Base-by-base conservation (phyloP, 2,329 filamentous ascomycete genomes). In the Neonectria coccinea region DNA sequence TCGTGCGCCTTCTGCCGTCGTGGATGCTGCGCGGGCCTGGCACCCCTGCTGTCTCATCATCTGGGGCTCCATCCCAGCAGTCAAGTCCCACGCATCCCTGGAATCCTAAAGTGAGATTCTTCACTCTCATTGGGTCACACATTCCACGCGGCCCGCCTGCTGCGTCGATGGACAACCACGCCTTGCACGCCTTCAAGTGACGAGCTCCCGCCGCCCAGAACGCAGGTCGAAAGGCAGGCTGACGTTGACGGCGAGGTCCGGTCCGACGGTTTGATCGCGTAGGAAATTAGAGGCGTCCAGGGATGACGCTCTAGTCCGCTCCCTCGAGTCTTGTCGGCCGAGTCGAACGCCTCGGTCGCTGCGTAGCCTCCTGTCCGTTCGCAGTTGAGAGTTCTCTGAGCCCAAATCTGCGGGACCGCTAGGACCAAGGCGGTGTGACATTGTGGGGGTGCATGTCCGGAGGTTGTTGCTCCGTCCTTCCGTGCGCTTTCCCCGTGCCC, bases 171-270 rank as follows among this genome's bases (percentile, higher is more conserved):
- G 16, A 41, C 50, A 48, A 41, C 47, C 62, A 63, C 22, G 68
- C 67, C 65, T 71, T 58, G 36, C 62, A 63, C 22, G 68, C 67
- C 65, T 71, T 58, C 60, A 64, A 45, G 56, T 45, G 52, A 54
- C 47, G 53, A n/a, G 56, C 41, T 36, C 44, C 53, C 50, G 47
- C 57, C 48, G 47, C 57, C 48, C 44, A 51, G 16, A 44, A 42
- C 52, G 52, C 52, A 50, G 31, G 9, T 25, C 52, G 33, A 31
- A 45, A 33, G 25, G 29, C 36, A 50, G 39, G 42, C 44, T 55
- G 56, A 45, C 51, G 56, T 36, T 47, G 36, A 44, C 55, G 10
- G 52, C n/a, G 58, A 27, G 29, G 52, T 54, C 58, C 47, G 31
- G 36, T 44, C 48, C 58, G 54, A 50, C 25, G 42, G 48, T 65